Conservation (phyloP, 257 asterid genomes). For the Primulina eburnea region DNA sequence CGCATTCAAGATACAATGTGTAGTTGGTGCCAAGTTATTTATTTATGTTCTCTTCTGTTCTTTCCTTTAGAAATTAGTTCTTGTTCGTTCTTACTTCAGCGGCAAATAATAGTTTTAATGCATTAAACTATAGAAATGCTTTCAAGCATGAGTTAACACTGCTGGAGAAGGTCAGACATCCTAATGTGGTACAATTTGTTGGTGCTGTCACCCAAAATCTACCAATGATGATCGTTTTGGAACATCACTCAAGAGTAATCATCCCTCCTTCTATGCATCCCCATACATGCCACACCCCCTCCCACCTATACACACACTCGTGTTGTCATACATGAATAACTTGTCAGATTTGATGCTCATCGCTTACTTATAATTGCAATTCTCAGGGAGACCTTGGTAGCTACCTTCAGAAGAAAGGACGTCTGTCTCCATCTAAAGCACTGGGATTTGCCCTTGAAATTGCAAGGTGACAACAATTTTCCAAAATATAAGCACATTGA, state of each 20-base stretch:
- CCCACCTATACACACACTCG: neutral
- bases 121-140: slow-evolving; percentile 57
- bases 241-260: slow-evolving; percentile 73
- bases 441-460: slow-evolving; percentile 84
- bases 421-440: slow-evolving; percentile 80
- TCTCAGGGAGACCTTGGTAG: slow-evolving; percentile 77
- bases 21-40: slow-evolving; percentile 7
- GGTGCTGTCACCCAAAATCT: slow-evolving; percentile 97
- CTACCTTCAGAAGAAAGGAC: slow-evolving; percentile 89
- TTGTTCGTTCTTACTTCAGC: neutral
- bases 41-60: slow-evolving; percentile 4
- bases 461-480: slow-evolving; percentile 59
- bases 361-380: slow-evolving; percentile 21
- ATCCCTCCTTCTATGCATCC: slow-evolving; percentile 27
- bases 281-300: neutral
- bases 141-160: slow-evolving; percentile 81
- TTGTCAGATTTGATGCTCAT: slow-evolving; percentile 5
- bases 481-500: slow-evolving; percentile 8
- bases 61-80: slow-evolving; percentile 14
- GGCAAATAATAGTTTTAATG: neutral
- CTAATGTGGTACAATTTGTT: slow-evolving; percentile 92
- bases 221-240: slow-evolving; percentile 97
- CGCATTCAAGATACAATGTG: too few species aligned
- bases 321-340: slow-evolving; percentile 6
- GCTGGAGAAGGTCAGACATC: slow-evolving; percentile 96